These are phyloP conservation scores for Barnettozyma sp. DNA, from an alignment of 805 yeast species.

Conservation along the genomic window DNA sequence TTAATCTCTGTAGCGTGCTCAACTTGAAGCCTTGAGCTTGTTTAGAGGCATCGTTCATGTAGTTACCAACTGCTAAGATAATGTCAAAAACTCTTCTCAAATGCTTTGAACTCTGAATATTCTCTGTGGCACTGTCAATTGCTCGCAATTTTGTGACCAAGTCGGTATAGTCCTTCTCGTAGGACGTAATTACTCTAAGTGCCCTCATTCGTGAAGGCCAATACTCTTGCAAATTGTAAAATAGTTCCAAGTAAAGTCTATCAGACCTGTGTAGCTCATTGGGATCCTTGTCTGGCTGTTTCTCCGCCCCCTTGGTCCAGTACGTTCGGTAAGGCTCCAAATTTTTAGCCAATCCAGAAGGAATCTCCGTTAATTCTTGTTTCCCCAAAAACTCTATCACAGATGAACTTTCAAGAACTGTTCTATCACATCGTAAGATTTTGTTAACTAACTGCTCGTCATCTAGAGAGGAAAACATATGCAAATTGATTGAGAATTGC, in stretches of 20 bases:
- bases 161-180: slow-evolving; percentile 73
- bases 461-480: slow-evolving; percentile 54
- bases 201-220: slow-evolving; percentile 94
- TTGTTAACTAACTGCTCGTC: slow-evolving; percentile 65
- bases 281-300: slow-evolving; percentile 58
- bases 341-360: slow-evolving; percentile 61
- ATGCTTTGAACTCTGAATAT: slow-evolving; percentile 57
- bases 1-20: slow-evolving; percentile 81
- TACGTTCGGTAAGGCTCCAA: slow-evolving; percentile 77
- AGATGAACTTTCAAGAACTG: slow-evolving; percentile 59
- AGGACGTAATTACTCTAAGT: slow-evolving; percentile 57
- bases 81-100: slow-evolving; percentile 72
- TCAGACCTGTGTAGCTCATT: slow-evolving; percentile 81
- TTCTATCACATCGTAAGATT: slow-evolving; percentile 69
- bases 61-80: slow-evolving; percentile 88
- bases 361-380: slow-evolving; percentile 67
- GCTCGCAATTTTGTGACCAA: slow-evolving; percentile 57
- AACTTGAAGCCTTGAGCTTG: slow-evolving; percentile 91
- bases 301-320: slow-evolving; percentile 32
- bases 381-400: slow-evolving; percentile 80
- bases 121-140: slow-evolving; percentile 67
- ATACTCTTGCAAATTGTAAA: slow-evolving; percentile 77
- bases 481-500: slow-evolving; percentile 91
- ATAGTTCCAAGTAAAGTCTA: slow-evolving; percentile 71
- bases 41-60: slow-evolving; percentile 79